These are phyloP conservation scores for Talaromyces rugulosus DNA, from an alignment of 2,329 filamentous ascomycete species.

Conservation along the genomic window DNA sequence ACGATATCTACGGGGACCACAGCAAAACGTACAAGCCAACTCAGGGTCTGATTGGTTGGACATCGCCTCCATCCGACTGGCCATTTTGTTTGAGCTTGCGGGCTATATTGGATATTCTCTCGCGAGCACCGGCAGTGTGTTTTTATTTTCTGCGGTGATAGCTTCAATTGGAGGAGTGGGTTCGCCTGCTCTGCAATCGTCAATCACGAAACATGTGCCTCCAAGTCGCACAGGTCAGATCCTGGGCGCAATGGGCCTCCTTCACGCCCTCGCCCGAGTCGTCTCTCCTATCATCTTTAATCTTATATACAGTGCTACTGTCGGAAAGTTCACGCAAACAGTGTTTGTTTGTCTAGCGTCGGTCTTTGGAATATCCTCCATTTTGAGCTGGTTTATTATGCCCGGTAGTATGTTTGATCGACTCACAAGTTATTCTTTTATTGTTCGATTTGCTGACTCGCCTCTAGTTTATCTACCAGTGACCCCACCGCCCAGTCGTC, in stretches of 20 bases:
- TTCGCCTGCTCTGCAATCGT: constrained; percentile 76
- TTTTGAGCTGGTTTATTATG: constrained; percentile 65
- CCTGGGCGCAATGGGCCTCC: constrained; percentile 79
- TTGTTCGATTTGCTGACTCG: not conserved
- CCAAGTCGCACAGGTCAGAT: constrained; percentile 76
- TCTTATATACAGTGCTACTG: constrained; percentile 76
- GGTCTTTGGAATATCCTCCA: constrained; percentile 63
- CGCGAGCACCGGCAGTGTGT: constrained; percentile 57
- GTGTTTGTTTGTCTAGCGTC: constrained; percentile 72
- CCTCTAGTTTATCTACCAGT: constrained; percentile 14
- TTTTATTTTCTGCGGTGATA: constrained; percentile 67
- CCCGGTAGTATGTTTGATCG: constrained; percentile 62
- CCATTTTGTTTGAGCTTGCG: constrained; percentile 70
- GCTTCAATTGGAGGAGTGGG: constrained; percentile 79
- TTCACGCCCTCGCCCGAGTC: constrained; percentile 78
- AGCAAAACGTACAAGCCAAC: constrained; percentile 43
- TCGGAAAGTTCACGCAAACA: constrained; percentile 71
- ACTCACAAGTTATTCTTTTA: not conserved
- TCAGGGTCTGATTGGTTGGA: constrained; percentile 74
- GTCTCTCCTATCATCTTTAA: constrained; percentile 80
- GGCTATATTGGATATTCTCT: constrained; percentile 74
- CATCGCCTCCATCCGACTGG: constrained; percentile 67
- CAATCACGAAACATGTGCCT: constrained; percentile 87
- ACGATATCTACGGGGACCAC: constrained; percentile 61
- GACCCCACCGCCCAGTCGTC: constrained; percentile 2